phyloP scores from a whole-genome alignment of 2,329 filamentous ascomycete genomes.

The Arthrobotrys conoides region DNA sequence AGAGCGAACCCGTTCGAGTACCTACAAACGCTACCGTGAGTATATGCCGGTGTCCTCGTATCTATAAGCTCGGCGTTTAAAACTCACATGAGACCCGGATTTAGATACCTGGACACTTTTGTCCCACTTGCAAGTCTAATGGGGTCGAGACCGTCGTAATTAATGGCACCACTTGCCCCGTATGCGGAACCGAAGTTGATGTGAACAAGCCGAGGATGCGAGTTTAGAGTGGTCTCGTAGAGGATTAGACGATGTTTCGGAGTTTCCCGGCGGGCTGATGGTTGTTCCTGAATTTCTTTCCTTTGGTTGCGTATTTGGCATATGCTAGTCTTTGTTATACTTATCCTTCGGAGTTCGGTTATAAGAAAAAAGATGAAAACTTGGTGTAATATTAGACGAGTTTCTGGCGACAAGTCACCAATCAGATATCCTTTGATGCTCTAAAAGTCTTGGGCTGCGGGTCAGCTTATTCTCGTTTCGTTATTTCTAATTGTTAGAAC shows the following conservation, averaged over 20 bases:
- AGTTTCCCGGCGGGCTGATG: conserved; percentile 5
- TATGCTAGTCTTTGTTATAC: conserved; percentile 10
- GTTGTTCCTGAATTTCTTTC: background rate
- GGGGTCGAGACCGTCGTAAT: conserved; percentile 63
- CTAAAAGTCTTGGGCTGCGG: background rate
- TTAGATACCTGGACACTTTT: conserved; percentile 62
- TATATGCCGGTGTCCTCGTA: conserved; percentile 2
- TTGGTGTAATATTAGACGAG: conserved; percentile 1
- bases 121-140: conserved; percentile 61
- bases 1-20: conserved; percentile 21
- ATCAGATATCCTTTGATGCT: conserved; percentile 27
- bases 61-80: conserved; percentile 1
- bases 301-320: conserved; percentile 7
- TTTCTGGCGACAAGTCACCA: background rate
- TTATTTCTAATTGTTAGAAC: conserved; percentile 1
- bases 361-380: conserved; percentile 7
- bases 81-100: conserved; percentile 12
- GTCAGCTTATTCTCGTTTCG: conserved; percentile 13
- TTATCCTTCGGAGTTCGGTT: conserved; percentile 46
- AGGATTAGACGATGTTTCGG: background rate
- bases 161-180: conserved; percentile 62
- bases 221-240: background rate
- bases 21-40: conserved; percentile 22
- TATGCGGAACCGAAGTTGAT: conserved; percentile 58
- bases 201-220: conserved; percentile 46